Conservation (phyloP, 148 eudicot species). For the Silene latifolia region DNA sequence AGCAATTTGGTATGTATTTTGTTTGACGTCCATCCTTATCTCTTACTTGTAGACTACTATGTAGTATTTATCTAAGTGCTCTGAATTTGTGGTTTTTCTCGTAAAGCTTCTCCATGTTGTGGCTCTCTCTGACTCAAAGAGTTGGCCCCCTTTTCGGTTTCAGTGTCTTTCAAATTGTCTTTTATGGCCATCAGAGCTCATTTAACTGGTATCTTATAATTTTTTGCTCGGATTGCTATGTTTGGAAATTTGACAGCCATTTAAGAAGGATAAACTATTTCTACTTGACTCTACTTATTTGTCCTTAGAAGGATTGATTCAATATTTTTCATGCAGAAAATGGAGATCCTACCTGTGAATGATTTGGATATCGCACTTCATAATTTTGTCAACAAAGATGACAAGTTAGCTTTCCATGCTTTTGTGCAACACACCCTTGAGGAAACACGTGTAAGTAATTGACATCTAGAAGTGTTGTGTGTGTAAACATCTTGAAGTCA, state of each 20-base stretch:
- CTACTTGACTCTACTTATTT: background rate
- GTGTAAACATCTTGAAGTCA: background rate
- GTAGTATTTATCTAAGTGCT: background rate
- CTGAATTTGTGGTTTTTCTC: background rate
- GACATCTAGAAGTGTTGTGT: background rate
- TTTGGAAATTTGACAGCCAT: background rate
- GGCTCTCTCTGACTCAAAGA: conserved; percentile 5
- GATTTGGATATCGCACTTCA: conserved; percentile 95
- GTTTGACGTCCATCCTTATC: conserved; percentile 4
- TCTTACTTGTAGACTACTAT: background rate
- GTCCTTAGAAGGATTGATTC: background rate
- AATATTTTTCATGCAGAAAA: conserved; percentile 54
- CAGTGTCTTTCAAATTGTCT: background rate
- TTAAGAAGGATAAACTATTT: background rate
- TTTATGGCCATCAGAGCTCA: background rate
- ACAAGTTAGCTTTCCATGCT: conserved; percentile 84
- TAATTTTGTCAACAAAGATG: conserved; percentile 93
- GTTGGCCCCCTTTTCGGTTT: background rate
- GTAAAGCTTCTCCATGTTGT: background rate
- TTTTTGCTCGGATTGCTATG: background rate
- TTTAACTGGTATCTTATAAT: background rate
- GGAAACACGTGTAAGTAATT: conserved; percentile 84
- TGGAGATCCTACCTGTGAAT: conserved; percentile 97
- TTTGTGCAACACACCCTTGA: conserved; percentile 87
- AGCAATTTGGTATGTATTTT: conserved; percentile 65